A percentile compares a stretch with the other conserved stretches of the same genome.
phyloP scores from a whole-genome alignment of 1,284 basidiomycete genomes.

The Pulveroboletus sp. region DNA sequence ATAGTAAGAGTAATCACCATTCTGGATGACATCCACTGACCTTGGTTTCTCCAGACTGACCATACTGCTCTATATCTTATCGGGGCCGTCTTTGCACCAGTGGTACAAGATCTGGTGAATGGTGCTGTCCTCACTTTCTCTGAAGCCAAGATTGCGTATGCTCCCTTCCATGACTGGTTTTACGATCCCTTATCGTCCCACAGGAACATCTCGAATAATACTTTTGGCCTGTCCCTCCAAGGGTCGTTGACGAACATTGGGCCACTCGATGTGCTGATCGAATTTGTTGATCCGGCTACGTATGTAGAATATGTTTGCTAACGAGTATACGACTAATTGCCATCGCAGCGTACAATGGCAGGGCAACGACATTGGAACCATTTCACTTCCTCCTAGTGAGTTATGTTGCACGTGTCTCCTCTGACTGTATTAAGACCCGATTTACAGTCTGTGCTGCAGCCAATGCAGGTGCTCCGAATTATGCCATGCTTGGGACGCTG shows the following conservation, averaged over 20 bases:
- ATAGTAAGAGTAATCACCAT: slow-evolving; percentile 37
- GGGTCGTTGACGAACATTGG: slow-evolving; percentile 61
- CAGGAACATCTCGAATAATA: slow-evolving; percentile 55
- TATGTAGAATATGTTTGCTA: slow-evolving; percentile 25
- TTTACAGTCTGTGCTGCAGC: slow-evolving; percentile 63
- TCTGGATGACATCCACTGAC: background rate
- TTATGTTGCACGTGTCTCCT: background rate
- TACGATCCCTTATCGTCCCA: slow-evolving; percentile 40
- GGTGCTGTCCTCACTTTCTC: slow-evolving; percentile 53
- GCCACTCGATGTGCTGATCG: slow-evolving; percentile 62
- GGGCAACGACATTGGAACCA: slow-evolving; percentile 63
- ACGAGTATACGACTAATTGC: slow-evolving; percentile 2
- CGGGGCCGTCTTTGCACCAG: slow-evolving; percentile 61
- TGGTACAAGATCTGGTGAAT: slow-evolving; percentile 68
- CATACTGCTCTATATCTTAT: slow-evolving; percentile 64
- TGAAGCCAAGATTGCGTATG: slow-evolving; percentile 59
- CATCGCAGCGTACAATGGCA: slow-evolving; percentile 56
- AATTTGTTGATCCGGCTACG: slow-evolving; percentile 55
- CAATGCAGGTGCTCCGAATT: slow-evolving; percentile 64
- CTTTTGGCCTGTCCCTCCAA: slow-evolving; percentile 56
- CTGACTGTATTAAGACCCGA: background rate
- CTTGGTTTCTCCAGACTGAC: slow-evolving; percentile 46
- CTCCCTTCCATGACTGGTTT: slow-evolving; percentile 41
- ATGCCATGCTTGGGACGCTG: slow-evolving; percentile 48
- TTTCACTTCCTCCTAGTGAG: slow-evolving; percentile 56